A percentile compares a stretch with the other conserved stretches of the same genome.
Evolutionary conservation across 495 filamentous ascomycete species (phyloP).

Genomic region (Penicillium diatomitis): DNA sequence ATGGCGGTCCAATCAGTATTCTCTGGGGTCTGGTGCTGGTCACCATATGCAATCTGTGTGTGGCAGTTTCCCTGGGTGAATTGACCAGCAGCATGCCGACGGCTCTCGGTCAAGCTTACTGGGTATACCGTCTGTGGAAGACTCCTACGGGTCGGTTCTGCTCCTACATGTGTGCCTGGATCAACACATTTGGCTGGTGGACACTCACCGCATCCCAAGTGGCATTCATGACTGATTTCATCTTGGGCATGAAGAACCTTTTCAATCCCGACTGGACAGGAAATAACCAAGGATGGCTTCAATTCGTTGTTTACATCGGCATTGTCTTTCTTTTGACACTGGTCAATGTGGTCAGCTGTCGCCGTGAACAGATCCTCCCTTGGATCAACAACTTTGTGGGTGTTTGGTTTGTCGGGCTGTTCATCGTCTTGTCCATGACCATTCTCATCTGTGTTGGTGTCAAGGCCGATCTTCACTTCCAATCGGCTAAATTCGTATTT

Average conservation of each 20-base stretch:
- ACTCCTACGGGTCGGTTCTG: constrained; percentile 30
- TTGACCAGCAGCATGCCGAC: constrained; percentile 42
- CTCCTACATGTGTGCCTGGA: constrained; percentile 44
- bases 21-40: constrained; percentile 43
- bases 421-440: constrained; percentile 33
- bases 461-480: constrained; percentile 29
- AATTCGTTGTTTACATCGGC: constrained; percentile 37
- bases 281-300: constrained; percentile 30
- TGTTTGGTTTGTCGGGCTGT: constrained; percentile 36
- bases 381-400: constrained; percentile 42
- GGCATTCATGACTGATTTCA: constrained; percentile 42
- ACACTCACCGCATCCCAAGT: constrained; percentile 38
- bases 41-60: constrained; percentile 38
- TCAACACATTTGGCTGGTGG: constrained; percentile 45
- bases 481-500: constrained; percentile 44
- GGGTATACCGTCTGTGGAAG: constrained; percentile 35
- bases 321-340: constrained; percentile 29
- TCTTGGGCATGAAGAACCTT: constrained; percentile 40
- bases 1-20: constrained; percentile 38
- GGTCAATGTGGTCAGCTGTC: constrained; percentile 37
- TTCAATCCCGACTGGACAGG: constrained; percentile 33
- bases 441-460: constrained; percentile 36
- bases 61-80: constrained; percentile 40
- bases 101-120: constrained; percentile 40
- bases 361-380: constrained; percentile 34